Evolutionary conservation across 306 rosid genomes (phyloP).

Genomic region (Sphenostylis stenocarpa): DNA sequence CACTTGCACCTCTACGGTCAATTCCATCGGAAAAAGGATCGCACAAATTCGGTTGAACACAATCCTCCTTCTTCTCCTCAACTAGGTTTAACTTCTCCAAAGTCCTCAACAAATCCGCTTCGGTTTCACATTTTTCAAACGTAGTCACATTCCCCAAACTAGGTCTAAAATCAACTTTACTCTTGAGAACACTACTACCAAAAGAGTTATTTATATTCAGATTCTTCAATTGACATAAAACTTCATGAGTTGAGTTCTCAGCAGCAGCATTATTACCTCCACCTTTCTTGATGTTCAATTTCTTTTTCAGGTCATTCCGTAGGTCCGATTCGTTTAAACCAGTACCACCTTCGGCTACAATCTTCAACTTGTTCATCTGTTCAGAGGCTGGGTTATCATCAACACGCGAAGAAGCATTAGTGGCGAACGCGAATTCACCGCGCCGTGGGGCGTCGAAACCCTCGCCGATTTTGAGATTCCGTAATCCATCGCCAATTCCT

Average conservation of each 20-base stretch:
- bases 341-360: conserved; percentile 32
- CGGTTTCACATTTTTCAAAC: not conserved
- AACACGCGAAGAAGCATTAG: not conserved
- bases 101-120: conserved; percentile 35
- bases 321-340: conserved; percentile 53
- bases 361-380: conserved; percentile 61
- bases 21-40: conserved; percentile 37
- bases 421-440: not conserved
- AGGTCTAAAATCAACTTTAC: not conserved
- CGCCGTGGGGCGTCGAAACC: conserved; percentile 21
- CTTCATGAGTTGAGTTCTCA: conserved; percentile 37
- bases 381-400: conserved; percentile 35
- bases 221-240: conserved; percentile 57
- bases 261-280: conserved; percentile 28
- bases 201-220: conserved; percentile 42
- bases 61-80: conserved; percentile 26
- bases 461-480: conserved; percentile 55
- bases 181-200: conserved; percentile 16
- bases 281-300: not conserved
- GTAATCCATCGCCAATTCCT: conserved; percentile 48
- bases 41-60: conserved; percentile 34
- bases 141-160: not conserved
- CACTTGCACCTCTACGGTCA: conserved; percentile 9
- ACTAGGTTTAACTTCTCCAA: conserved; percentile 51
- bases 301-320: conserved; percentile 48